phyloP scores from a whole-genome alignment of 768 basidiomycete genomes.

The Gymnopilus dilepis region DNA sequence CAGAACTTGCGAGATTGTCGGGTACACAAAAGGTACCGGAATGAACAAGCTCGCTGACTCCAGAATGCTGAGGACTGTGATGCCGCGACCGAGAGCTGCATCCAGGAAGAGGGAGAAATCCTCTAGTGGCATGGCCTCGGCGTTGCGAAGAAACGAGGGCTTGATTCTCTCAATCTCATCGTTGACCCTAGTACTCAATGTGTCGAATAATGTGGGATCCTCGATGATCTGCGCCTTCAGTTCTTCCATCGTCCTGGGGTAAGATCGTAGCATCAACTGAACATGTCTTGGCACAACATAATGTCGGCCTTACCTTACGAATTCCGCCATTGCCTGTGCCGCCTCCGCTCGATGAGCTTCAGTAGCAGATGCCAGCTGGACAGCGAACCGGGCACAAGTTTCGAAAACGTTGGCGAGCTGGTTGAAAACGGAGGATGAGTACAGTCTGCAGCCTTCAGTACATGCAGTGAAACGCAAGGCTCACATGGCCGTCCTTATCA shows the following conservation, averaged over 20 bases:
- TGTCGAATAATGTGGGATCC: not conserved
- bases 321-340: not conserved
- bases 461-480: too few relatives aligned
- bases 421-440: too few relatives aligned
- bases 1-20: not conserved
- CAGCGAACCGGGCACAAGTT: not conserved
- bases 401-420: not conserved
- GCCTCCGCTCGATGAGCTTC: not conserved
- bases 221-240: not conserved
- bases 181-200: not conserved
- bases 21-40: too few relatives aligned
- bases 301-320: not conserved
- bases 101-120: not conserved
- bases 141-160: not conserved
- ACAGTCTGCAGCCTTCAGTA: too few relatives aligned
- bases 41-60: constrained; percentile 3
- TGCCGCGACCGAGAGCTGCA: not conserved
- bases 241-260: not conserved
- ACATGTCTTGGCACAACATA: not conserved
- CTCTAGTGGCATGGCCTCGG: not conserved
- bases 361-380: not conserved
- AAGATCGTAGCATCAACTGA: not conserved
- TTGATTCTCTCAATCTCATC: not conserved
- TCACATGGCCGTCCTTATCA: too few relatives aligned
- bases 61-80: not conserved